Percentiles rank a stretch among this genome's conserved stretches.
Evolutionary conservation across 179 eudicot genomes (phyloP).

Genomic region (Spinacia oleracea): DNA sequence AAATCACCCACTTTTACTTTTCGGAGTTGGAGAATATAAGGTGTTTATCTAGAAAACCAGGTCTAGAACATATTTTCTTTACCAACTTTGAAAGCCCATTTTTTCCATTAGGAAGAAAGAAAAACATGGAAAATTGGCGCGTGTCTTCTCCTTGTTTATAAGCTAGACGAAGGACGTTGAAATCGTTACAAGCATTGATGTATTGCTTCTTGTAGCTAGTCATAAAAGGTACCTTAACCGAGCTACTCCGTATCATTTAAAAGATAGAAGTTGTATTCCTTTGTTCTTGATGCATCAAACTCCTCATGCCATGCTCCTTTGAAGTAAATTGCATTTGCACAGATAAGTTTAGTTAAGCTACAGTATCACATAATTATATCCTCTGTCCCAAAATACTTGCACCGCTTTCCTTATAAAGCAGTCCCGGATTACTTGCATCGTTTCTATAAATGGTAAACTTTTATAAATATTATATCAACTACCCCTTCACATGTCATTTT

Average conservation of each 20-base stretch:
- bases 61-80: conserved; percentile 31
- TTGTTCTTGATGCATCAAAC: conserved; percentile 32
- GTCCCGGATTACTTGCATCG: too few relatives aligned
- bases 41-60: conserved; percentile 44
- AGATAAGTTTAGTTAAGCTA: conserved; percentile 34
- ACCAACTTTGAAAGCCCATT: conserved; percentile 43
- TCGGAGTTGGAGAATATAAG: neutral
- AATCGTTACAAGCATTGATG: conserved; percentile 20
- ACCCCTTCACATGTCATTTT: too few relatives aligned
- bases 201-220: conserved; percentile 23
- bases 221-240: conserved; percentile 40
- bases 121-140: conserved; percentile 42
- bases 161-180: conserved; percentile 36
- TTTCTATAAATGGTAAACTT: too few relatives aligned
- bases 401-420: too few relatives aligned
- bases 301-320: conserved; percentile 40
- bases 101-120: conserved; percentile 54
- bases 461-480: too few relatives aligned
- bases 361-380: too few relatives aligned
- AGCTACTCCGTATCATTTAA: conserved; percentile 30
- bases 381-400: too few relatives aligned
- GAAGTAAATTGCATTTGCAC: conserved; percentile 46
- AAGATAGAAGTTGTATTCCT: conserved; percentile 34
- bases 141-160: conserved; percentile 35
- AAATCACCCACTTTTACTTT: conserved; percentile 18